A percentile compares a stretch with the other conserved stretches of the same genome.
Conservation (phyloP, 306 rosid genomes). For the Cucumis hystrix region DNA sequence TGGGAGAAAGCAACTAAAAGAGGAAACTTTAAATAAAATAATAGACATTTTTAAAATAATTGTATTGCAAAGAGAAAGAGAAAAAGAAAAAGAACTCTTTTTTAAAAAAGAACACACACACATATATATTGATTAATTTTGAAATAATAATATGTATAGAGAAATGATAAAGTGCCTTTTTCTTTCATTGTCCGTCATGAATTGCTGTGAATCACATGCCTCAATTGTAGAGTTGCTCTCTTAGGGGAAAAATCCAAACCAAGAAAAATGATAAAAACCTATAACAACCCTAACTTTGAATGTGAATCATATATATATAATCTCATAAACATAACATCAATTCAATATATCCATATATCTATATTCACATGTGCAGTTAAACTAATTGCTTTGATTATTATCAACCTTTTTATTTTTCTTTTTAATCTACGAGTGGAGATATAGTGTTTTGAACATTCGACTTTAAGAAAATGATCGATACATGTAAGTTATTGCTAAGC, state of each 20-base stretch:
- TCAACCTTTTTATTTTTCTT: too few relatives aligned
- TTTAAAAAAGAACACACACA: too few relatives aligned
- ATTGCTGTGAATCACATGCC: constrained; percentile 4
- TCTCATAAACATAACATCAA: not conserved
- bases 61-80: not conserved
- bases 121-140: not conserved
- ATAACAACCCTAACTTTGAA: not conserved
- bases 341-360: not conserved
- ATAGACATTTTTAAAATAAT: too few relatives aligned
- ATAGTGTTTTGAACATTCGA: too few relatives aligned
- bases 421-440: too few relatives aligned
- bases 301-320: not conserved
- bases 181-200: not conserved
- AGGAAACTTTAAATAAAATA: not conserved
- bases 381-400: too few relatives aligned
- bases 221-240: not conserved
- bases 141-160: not conserved
- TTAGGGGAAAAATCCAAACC: not conserved
- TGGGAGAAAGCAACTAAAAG: not conserved
- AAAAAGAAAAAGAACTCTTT: too few relatives aligned
- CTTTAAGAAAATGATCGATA: too few relatives aligned
- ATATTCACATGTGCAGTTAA: not conserved
- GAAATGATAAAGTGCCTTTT: not conserved
- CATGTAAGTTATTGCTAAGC: too few relatives aligned
- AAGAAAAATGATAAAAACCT: not conserved